Evolutionary conservation across 257 asterid genomes (phyloP).

Genomic region (Solanum neorickii): DNA sequence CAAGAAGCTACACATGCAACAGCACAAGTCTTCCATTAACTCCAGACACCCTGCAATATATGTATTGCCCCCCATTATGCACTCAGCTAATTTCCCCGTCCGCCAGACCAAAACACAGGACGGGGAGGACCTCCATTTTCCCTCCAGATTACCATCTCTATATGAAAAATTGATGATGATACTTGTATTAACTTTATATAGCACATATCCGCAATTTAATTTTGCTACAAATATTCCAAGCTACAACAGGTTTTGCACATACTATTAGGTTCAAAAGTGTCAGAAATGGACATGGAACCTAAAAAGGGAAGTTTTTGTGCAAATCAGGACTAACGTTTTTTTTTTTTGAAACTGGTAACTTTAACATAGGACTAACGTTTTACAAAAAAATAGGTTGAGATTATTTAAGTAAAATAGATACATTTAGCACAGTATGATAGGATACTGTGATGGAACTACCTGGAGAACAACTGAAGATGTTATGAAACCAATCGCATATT

Average conservation of each 20-base stretch:
- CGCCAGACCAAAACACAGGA: background rate
- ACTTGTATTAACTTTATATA: background rate
- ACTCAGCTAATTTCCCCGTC: background rate
- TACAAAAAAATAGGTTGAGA: background rate
- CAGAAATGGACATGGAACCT: background rate
- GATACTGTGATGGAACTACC: conserved; percentile 29
- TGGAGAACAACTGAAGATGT: conserved; percentile 80
- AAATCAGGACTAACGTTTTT: background rate
- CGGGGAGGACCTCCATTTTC: background rate
- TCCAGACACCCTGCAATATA: background rate
- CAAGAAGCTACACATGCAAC: background rate
- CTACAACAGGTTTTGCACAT: background rate
- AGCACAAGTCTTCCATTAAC: background rate
- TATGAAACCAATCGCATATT: conserved; percentile 82
- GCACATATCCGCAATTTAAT: background rate
- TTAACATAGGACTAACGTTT: background rate
- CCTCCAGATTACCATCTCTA: background rate
- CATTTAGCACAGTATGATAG: background rate
- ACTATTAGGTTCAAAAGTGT: background rate
- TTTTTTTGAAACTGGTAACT: background rate
- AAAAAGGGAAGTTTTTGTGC: background rate
- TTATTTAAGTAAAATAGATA: background rate
- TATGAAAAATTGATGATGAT: background rate
- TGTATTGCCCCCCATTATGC: background rate
- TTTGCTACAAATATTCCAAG: background rate